Conservation (phyloP, 2,329 filamentous ascomycete species). For the Colletotrichum sublineola region DNA sequence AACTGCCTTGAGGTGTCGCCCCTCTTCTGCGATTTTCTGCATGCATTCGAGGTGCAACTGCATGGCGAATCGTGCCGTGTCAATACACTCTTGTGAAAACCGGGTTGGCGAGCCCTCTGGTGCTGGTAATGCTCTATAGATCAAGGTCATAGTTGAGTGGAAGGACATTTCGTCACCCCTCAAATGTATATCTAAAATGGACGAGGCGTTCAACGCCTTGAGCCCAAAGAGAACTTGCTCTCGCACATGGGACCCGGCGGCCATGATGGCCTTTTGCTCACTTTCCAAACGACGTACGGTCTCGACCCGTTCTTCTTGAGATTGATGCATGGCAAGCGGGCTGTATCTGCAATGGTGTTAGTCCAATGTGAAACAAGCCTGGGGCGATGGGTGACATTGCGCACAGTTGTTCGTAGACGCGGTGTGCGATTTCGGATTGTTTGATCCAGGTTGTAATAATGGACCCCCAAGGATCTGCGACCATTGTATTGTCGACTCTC, state of each 20-base stretch:
- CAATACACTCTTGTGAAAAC: slow-evolving; percentile 64
- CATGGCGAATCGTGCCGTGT: slow-evolving; percentile 64
- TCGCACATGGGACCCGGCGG: slow-evolving; percentile 52
- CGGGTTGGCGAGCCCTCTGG: slow-evolving; percentile 57
- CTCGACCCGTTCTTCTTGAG: slow-evolving; percentile 56
- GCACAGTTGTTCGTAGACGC: slow-evolving; percentile 67
- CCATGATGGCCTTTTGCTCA: slow-evolving; percentile 54
- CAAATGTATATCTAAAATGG: slow-evolving; percentile 59
- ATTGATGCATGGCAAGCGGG: slow-evolving; percentile 58
- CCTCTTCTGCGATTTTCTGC: slow-evolving; percentile 49
- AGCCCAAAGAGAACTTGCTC: slow-evolving; percentile 54
- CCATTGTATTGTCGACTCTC: slow-evolving; percentile 47
- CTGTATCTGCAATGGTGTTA: slow-evolving; percentile 59
- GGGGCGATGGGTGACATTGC: slow-evolving; percentile 27
- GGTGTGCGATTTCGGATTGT: slow-evolving; percentile 68
- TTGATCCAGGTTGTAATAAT: slow-evolving; percentile 68
- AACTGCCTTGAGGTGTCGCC: slow-evolving; percentile 58
- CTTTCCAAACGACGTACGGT: slow-evolving; percentile 56
- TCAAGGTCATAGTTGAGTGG: slow-evolving; percentile 62
- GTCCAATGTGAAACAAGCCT: not conserved
- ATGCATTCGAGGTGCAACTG: slow-evolving; percentile 61
- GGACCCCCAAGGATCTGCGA: slow-evolving; percentile 59
- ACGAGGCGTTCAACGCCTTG: slow-evolving; percentile 54
- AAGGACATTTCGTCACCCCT: slow-evolving; percentile 63
- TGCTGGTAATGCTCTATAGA: slow-evolving; percentile 66